Conservation (phyloP, 108 stramenopile species). For the Nannochloropsis salina region DNA sequence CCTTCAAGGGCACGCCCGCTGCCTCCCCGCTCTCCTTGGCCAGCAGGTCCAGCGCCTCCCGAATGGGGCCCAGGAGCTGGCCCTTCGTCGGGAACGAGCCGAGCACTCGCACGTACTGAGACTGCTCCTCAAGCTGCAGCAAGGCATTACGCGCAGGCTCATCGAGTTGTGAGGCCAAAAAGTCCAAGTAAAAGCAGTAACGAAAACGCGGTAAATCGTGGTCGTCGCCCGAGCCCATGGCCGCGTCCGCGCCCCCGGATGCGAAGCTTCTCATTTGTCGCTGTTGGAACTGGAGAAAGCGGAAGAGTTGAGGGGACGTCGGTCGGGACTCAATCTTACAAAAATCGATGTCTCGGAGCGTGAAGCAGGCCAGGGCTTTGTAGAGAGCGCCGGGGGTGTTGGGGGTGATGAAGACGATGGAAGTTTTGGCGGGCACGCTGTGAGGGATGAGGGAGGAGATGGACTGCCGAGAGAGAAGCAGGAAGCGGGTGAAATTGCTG, state of each 20-base stretch:
- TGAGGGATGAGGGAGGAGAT: constrained; percentile 49
- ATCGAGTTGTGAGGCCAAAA: constrained; percentile 51
- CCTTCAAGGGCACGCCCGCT: background rate
- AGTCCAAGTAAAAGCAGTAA: constrained; percentile 58
- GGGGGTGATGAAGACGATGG: constrained; percentile 84
- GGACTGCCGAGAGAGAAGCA: constrained; percentile 72
- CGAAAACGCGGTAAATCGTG: constrained; percentile 51
- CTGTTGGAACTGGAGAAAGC: constrained; percentile 53
- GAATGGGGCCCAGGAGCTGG: constrained; percentile 18
- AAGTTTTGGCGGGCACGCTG: constrained; percentile 62
- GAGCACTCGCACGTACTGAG: constrained; percentile 52
- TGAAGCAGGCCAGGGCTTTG: constrained; percentile 91
- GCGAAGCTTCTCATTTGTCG: background rate
- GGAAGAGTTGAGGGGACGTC: constrained; percentile 52
- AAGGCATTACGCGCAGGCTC: constrained; percentile 51
- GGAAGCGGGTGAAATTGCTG: constrained; percentile 92
- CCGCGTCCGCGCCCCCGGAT: background rate
- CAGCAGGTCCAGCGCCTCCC: background rate
- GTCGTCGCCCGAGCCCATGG: background rate
- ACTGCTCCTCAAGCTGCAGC: constrained; percentile 50
- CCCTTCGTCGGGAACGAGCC: constrained; percentile 53
- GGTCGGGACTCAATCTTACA: constrained; percentile 93
- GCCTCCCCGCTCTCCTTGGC: constrained; percentile 22
- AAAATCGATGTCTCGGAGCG: constrained; percentile 83
- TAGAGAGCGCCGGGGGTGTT: constrained; percentile 86